phyloP scores from a whole-genome alignment of 768 basidiomycete genomes.

The Rhizopogon roseolus region DNA sequence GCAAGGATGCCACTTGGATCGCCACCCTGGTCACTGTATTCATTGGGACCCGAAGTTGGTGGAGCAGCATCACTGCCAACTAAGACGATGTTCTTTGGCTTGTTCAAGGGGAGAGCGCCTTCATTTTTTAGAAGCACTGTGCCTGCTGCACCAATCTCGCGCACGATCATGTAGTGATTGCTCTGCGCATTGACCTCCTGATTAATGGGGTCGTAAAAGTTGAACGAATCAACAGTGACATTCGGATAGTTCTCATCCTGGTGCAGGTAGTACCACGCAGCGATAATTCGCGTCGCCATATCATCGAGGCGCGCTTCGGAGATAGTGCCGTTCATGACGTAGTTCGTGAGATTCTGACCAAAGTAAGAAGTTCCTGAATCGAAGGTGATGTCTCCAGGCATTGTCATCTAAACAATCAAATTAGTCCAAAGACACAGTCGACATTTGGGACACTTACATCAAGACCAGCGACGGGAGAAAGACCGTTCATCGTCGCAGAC shows the following conservation, averaged over 20 bases:
- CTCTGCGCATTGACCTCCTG: slow-evolving; percentile 53
- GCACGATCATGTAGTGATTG: slow-evolving; percentile 46
- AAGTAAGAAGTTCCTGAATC: slow-evolving; percentile 43
- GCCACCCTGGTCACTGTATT: slow-evolving; percentile 58
- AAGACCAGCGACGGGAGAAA: slow-evolving; percentile 54
- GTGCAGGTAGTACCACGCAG: slow-evolving; percentile 47
- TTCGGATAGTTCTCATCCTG: slow-evolving; percentile 27
- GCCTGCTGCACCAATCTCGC: slow-evolving; percentile 61
- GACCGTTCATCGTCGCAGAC: slow-evolving; percentile 47
- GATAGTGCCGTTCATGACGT: slow-evolving; percentile 59
- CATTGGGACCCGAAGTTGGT: slow-evolving; percentile 62
- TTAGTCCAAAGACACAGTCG: neutral
- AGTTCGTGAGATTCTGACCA: slow-evolving; percentile 52
- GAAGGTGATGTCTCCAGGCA: slow-evolving; percentile 58
- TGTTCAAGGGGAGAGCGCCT: slow-evolving; percentile 52
- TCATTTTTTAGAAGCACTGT: slow-evolving; percentile 69
- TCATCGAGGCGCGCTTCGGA: slow-evolving; percentile 57
- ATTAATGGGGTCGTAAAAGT: slow-evolving; percentile 24
- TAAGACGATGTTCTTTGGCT: slow-evolving; percentile 53
- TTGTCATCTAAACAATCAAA: slow-evolving; percentile 49
- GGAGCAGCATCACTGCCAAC: slow-evolving; percentile 67
- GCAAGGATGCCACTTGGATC: slow-evolving; percentile 66
- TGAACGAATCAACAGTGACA: slow-evolving; percentile 22
- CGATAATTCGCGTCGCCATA: slow-evolving; percentile 68
- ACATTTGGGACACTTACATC: slow-evolving; percentile 38